Base-by-base conservation (phyloP, 2,329 filamentous ascomycete species). In the Paracorniculantispora psalliotae region DNA sequence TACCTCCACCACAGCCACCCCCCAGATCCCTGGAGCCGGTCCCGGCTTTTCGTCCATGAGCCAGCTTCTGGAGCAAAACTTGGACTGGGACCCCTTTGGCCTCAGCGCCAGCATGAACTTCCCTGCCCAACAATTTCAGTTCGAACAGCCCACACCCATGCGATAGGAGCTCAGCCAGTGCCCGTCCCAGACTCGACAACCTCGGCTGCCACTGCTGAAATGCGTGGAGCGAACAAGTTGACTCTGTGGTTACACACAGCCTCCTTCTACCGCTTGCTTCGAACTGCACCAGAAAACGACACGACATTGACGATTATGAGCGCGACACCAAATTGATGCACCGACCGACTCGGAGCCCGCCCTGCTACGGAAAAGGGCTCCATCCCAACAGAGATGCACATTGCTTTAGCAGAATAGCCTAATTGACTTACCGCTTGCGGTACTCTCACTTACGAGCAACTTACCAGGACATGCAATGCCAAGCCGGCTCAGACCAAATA, bases 101-200 rank as follows among this genome's bases (percentile, higher is more conserved):
- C 79, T 97, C 55, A 93, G 90, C 61, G 92, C 92, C 37, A 96
- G 91, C 75, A 96, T 96, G 93, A 90, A 93, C 64, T 96, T 96
- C 68, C 92, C 92, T 12, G 90, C 88, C 2, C 89, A 90, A 59
- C 88, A 89, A 51, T 94, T 92, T 73, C 84, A 86, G 54, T 91
- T 91, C 70, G 85, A 88, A 62, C 84, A 83, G 52, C 78, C 80
- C 70, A 83, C 43, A 28, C 28, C 82, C 65, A 81, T 78, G 71
- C 70, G 75, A 63, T 78, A 73, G 30, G 69, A 19, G 17, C 39
- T 30, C n/a, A 12, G 30, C 41, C 37, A 37, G 12, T 44, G 37
- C 33, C 26, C 30, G 6, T 51, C 17, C 19, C 30, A 28, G 21
- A 48, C 17, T 23, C 2, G 19, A 9, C 53, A 37, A 19, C 2